A percentile compares a stretch with the other conserved stretches of the same genome.
These are phyloP conservation scores for Fomitopsis palustris DNA, from an alignment of 1,284 basidiomycete species.

Conservation along the genomic window DNA sequence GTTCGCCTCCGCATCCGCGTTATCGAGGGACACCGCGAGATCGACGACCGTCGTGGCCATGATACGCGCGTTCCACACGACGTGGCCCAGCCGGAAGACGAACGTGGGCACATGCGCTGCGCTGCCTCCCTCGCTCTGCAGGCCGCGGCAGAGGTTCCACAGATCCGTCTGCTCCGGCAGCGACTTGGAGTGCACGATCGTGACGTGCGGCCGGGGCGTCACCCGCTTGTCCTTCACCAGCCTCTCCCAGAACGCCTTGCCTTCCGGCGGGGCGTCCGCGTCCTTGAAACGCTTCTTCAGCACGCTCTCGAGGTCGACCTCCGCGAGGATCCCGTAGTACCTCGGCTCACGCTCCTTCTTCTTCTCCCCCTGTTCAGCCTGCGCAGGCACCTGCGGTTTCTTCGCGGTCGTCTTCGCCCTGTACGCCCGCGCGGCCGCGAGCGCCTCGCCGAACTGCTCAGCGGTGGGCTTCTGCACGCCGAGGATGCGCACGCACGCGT, in stretches of 20 bases:
- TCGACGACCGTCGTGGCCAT: conserved; percentile 76
- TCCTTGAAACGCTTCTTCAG: conserved; percentile 38
- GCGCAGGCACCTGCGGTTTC: conserved; percentile 17
- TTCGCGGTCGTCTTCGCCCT: conserved; percentile 34
- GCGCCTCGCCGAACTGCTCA: conserved; percentile 57
- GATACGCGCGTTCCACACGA: conserved; percentile 78
- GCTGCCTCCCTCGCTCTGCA: conserved; percentile 39
- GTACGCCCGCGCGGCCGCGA: conserved; percentile 55
- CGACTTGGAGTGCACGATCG: conserved; percentile 73
- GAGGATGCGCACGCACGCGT: conserved; percentile 50
- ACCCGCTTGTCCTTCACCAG: conserved; percentile 52
- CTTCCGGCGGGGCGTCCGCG: conserved; percentile 26
- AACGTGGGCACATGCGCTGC: conserved; percentile 47
- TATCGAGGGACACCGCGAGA: conserved; percentile 37
- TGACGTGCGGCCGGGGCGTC: conserved; percentile 75
- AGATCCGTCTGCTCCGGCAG: conserved; percentile 46
- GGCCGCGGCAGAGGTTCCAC: conserved; percentile 63
- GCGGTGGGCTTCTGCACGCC: conserved; percentile 50
- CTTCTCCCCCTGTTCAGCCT: conserved; percentile 30
- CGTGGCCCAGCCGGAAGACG: conserved; percentile 54
- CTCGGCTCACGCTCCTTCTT: conserved; percentile 38
- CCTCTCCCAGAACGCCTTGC: conserved; percentile 44
- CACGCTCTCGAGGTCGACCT: conserved; percentile 56
- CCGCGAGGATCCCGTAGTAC: conserved; percentile 79
- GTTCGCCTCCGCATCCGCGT: conserved; percentile 23